phyloP scores from a whole-genome alignment of 352 stramenopile species.

The Pythium periplocum region DNA sequence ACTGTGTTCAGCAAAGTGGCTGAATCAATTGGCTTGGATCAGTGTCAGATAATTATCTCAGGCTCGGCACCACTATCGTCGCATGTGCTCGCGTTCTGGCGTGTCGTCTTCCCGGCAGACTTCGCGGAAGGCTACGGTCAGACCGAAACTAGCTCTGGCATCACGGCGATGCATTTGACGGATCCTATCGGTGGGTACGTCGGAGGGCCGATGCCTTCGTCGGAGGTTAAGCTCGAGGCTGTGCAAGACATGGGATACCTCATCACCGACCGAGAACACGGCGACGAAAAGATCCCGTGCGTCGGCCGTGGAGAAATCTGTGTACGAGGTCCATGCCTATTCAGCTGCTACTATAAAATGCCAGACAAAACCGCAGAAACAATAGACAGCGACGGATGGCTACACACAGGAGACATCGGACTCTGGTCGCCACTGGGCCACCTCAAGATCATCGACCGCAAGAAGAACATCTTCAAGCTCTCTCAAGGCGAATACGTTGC shows the following conservation, averaged over 20 bases:
- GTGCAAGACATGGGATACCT: conserved; percentile 98
- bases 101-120: conserved; percentile 82
- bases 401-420: conserved; percentile 96
- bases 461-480: conserved; percentile 95
- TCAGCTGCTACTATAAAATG: conserved; percentile 94
- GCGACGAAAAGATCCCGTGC: conserved; percentile 29
- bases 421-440: conserved; percentile 91
- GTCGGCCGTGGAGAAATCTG: conserved; percentile 62
- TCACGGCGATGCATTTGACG: conserved; percentile 45
- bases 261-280: conserved; percentile 60
- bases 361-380: conserved; percentile 88
- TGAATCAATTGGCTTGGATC: conserved; percentile 80
- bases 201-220: conserved; percentile 76
- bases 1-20: conserved; percentile 94
- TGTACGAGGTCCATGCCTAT: conserved; percentile 79
- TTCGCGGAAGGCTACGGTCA: conserved; percentile 95
- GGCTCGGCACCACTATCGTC: conserved; percentile 92
- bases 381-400: conserved; percentile 91
- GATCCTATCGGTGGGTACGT: conserved; percentile 86
- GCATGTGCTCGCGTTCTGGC: conserved; percentile 93
- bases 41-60: conserved; percentile 88
- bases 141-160: conserved; percentile 91
- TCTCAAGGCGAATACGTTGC: conserved; percentile 96
- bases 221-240: conserved; percentile 92
- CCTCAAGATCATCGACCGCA: conserved; percentile 88